Conservation (phyloP, 2,329 filamentous ascomycete genomes). For the Dichotomopilus funicola region DNA sequence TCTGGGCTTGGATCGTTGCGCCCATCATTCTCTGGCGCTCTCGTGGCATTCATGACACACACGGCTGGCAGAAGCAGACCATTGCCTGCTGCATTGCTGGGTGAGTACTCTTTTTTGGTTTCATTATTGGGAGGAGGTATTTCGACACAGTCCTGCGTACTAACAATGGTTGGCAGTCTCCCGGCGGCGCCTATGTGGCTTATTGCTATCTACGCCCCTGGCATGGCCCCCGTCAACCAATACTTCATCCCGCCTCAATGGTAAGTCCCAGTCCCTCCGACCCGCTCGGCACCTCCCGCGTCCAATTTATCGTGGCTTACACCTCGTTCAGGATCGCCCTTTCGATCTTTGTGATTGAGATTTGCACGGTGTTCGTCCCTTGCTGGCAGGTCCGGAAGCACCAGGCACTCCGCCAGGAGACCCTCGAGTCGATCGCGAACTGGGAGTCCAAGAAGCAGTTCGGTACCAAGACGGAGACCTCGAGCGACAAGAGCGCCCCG, state of each 20-base stretch:
- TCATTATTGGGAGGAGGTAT: no score
- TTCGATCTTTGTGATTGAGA: constrained; percentile 56
- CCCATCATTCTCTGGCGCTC: constrained; percentile 57
- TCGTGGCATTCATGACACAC: constrained; percentile 55
- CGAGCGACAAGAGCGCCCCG: constrained; percentile 5
- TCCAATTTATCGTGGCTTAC: neutral
- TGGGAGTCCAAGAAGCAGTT: constrained; percentile 40
- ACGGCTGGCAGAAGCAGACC: constrained; percentile 61
- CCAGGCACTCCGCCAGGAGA: constrained; percentile 40
- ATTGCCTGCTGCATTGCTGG: constrained; percentile 43
- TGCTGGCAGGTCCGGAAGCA: constrained; percentile 49
- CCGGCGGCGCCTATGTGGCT: constrained; percentile 64
- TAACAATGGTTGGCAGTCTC: constrained; percentile 36
- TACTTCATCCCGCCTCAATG: constrained; percentile 57
- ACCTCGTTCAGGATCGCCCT: constrained; percentile 42
- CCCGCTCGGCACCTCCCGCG: neutral
- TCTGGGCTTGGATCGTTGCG: constrained; percentile 57
- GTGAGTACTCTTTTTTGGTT: constrained; percentile 24
- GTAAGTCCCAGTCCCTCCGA: constrained; percentile 33
- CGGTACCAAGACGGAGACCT: constrained; percentile 2
- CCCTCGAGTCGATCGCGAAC: constrained; percentile 42
- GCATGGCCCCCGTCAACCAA: constrained; percentile 45
- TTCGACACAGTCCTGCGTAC: neutral
- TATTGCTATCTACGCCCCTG: constrained; percentile 48
- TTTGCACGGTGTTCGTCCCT: constrained; percentile 58